Conservation (phyloP, 2,329 filamentous ascomycete species). For the Plectosphaerella plurivora region DNA sequence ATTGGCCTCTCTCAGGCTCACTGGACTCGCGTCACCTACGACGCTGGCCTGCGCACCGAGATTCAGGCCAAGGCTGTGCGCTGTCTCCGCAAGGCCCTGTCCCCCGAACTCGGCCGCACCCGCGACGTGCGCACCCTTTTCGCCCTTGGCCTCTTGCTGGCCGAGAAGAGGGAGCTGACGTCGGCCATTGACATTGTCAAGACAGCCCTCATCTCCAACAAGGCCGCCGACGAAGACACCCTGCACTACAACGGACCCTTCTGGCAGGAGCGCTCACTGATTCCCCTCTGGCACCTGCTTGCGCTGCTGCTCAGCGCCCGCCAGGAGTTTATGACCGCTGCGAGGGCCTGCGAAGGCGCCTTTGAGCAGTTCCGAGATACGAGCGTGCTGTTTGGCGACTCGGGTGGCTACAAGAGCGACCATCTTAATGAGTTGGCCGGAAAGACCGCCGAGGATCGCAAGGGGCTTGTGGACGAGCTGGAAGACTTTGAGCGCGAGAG, state of each 20-base stretch:
- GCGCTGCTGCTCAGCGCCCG: conserved; percentile 80
- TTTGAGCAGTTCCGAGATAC: conserved; percentile 84
- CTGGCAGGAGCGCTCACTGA: conserved; percentile 60
- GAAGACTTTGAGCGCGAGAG: conserved; percentile 78
- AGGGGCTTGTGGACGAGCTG: conserved; percentile 71
- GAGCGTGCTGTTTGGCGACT: conserved; percentile 62
- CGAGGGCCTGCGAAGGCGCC: conserved; percentile 80
- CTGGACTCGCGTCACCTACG: conserved; percentile 79
- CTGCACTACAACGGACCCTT: conserved; percentile 39
- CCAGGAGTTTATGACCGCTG: conserved; percentile 77
- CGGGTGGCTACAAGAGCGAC: conserved; percentile 57
- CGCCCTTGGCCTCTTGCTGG: conserved; percentile 76
- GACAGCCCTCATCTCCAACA: conserved; percentile 62
- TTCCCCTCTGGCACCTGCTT: conserved; percentile 89
- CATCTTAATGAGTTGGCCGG: conserved; percentile 56
- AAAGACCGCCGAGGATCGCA: conserved; percentile 17
- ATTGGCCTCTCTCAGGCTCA: conserved; percentile 83
- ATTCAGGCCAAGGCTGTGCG: conserved; percentile 75
- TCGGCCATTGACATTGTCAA: conserved; percentile 81
- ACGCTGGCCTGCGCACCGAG: conserved; percentile 65
- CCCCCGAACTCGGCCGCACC: conserved; percentile 59
- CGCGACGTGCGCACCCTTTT: conserved; percentile 75
- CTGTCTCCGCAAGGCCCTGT: conserved; percentile 69
- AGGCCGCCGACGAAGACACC: conserved; percentile 38
- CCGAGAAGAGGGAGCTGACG: conserved; percentile 77